These are phyloP conservation scores for Cairneyella variabilis DNA, from an alignment of 495 filamentous ascomycete species.

Conservation along the genomic window DNA sequence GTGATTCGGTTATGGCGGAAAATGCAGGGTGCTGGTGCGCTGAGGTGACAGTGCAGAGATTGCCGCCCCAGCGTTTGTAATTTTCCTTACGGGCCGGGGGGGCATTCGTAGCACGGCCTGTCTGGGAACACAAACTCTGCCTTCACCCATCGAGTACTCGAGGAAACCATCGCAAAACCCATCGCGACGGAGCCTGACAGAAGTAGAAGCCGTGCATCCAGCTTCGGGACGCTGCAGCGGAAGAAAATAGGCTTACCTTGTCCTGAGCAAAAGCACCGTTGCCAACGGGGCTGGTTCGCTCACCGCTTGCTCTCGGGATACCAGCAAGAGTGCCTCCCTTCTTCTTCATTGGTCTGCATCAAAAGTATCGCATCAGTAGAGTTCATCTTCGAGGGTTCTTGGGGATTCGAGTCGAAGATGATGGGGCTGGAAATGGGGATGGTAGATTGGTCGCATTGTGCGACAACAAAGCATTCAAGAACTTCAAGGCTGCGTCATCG, in stretches of 20 bases:
- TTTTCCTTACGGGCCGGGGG: slow-evolving; percentile 13
- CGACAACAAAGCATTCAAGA: slow-evolving; percentile 21
- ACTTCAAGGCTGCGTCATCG: too few species aligned
- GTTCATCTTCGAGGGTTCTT: not conserved
- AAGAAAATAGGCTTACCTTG: slow-evolving; percentile 37
- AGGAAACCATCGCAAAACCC: too few species aligned
- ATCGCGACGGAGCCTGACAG: too few species aligned
- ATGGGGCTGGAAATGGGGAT: slow-evolving; percentile 13
- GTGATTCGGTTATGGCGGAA: slow-evolving; percentile 20
- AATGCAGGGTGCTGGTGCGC: too few species aligned
- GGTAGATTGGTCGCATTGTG: slow-evolving; percentile 21
- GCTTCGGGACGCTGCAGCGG: too few species aligned
- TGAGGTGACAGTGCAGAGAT: slow-evolving; percentile 8
- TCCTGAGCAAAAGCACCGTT: slow-evolving; percentile 33
- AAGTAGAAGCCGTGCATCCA: too few species aligned
- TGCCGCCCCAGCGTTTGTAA: slow-evolving; percentile 21
- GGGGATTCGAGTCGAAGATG: not conserved
- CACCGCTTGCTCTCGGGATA: slow-evolving; percentile 46
- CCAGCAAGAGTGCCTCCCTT: slow-evolving; percentile 47
- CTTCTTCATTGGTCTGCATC: slow-evolving; percentile 50
- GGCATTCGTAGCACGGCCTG: too few species aligned
- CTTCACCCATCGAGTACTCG: too few species aligned
- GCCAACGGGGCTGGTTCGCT: slow-evolving; percentile 44
- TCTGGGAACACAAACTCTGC: too few species aligned
- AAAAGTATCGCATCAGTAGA: slow-evolving; percentile 22